Conservation (phyloP, 768 basidiomycete genomes). For the Chiua virens region DNA sequence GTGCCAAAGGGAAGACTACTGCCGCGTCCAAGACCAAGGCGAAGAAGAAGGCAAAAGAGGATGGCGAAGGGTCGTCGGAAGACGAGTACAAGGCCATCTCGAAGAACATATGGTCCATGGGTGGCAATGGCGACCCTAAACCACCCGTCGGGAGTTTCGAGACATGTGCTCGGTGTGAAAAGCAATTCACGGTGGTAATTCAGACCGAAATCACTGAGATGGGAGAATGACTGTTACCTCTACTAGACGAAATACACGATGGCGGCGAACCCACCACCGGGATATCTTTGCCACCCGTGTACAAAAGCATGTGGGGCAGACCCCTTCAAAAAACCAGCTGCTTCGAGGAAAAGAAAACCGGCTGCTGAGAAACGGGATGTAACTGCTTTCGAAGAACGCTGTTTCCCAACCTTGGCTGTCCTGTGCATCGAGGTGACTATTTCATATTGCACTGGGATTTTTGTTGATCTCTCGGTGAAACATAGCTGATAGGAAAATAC, state of each 20-base stretch:
- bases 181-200: conserved; percentile 87
- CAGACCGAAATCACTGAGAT: neutral
- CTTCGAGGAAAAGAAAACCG: conserved; percentile 59
- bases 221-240: neutral
- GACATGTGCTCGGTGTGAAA: conserved; percentile 76
- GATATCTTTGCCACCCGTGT: conserved; percentile 84
- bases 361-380: conserved; percentile 68
- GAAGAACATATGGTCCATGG: conserved; percentile 42
- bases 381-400: conserved; percentile 65
- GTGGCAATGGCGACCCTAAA: conserved; percentile 39
- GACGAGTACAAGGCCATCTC: conserved; percentile 69
- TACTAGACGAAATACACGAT: conserved; percentile 83
- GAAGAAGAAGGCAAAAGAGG: conserved; percentile 41
- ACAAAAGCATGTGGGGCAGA: conserved; percentile 75
- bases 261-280: conserved; percentile 65
- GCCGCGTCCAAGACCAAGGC: conserved; percentile 42
- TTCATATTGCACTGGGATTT: neutral
- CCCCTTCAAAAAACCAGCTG: conserved; percentile 80
- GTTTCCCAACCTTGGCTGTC: conserved; percentile 69
- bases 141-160: conserved; percentile 79
- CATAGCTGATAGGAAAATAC: conserved; percentile 75
- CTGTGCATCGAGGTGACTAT: conserved; percentile 72
- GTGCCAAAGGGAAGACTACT: conserved; percentile 40
- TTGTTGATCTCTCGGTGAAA: neutral
- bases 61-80: conserved; percentile 52